Evolutionary conservation across 2,329 filamentous ascomycete genomes (phyloP).

Genomic region (Colletotrichum lentis): DNA sequence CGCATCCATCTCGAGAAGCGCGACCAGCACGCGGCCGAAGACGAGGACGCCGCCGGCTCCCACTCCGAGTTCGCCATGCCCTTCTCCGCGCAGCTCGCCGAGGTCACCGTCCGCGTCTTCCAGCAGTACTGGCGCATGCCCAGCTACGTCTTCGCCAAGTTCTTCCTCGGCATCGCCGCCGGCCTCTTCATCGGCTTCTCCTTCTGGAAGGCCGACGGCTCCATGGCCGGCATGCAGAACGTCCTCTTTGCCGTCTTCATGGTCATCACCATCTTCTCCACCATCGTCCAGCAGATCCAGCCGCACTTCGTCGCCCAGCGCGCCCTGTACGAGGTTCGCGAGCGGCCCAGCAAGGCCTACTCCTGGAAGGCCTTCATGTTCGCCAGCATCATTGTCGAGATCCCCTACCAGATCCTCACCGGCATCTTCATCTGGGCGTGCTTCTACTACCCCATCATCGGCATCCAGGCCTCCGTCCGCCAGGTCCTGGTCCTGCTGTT

Average conservation of each 20-base stretch:
- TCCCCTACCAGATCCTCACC: conserved; percentile 74
- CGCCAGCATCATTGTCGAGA: conserved; percentile 75
- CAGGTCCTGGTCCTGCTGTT: conserved; percentile 73
- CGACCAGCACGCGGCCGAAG: conserved; percentile 34
- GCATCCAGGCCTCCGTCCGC: conserved; percentile 59
- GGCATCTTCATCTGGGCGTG: conserved; percentile 69
- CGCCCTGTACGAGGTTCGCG: conserved; percentile 78
- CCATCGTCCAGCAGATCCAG: conserved; percentile 76
- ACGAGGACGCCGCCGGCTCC: conserved; percentile 41
- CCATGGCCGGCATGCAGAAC: conserved; percentile 75
- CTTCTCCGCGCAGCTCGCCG: conserved; percentile 69
- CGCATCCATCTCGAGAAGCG: conserved; percentile 63
- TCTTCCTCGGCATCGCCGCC: conserved; percentile 65
- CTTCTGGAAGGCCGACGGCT: conserved; percentile 65
- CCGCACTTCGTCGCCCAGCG: conserved; percentile 79
- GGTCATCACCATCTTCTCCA: conserved; percentile 77
- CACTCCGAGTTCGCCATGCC: conserved; percentile 80
- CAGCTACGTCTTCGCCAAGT: conserved; percentile 78
- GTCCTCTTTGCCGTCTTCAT: conserved; percentile 80
- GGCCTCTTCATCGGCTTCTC: conserved; percentile 79
- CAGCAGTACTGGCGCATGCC: conserved; percentile 87
- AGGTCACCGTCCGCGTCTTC: conserved; percentile 75
- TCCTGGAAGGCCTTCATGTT: conserved; percentile 78
- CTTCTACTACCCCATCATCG: conserved; percentile 74
- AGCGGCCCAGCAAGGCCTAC: conserved; percentile 77